These are phyloP conservation scores for Talaromyces sp. DNA, from an alignment of 2,329 filamentous ascomycete genomes.

Conservation along the genomic window DNA sequence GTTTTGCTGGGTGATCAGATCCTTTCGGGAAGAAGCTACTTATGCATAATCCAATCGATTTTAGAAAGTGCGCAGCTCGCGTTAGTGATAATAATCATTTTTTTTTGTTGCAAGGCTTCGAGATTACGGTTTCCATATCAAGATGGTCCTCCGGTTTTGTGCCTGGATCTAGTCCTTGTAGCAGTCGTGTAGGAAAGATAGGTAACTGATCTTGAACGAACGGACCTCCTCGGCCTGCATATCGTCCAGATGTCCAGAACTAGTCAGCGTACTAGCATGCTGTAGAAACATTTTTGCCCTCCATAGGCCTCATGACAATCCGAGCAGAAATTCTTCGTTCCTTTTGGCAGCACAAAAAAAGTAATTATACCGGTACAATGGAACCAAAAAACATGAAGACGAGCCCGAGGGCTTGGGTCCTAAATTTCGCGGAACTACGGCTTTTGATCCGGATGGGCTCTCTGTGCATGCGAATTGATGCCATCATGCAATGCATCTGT, in stretches of 20 bases:
- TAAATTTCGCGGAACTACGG: neutral
- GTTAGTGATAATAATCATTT: neutral
- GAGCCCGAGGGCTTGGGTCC: constrained; percentile 12
- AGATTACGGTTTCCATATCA: neutral
- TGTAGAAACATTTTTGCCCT: too few species aligned
- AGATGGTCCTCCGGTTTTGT: neutral
- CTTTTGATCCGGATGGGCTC: neutral
- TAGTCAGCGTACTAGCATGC: too few species aligned
- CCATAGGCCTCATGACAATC: too few species aligned
- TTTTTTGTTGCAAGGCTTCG: neutral
- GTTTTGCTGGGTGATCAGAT: neutral
- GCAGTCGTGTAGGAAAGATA: neutral
- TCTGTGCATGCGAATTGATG: neutral
- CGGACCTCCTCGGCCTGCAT: too few species aligned
- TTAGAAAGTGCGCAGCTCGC: neutral
- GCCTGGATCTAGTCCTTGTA: neutral
- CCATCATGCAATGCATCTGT: constrained; percentile 5
- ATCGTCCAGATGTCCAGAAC: too few species aligned
- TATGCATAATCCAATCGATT: neutral
- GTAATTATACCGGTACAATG: neutral
- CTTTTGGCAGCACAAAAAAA: neutral
- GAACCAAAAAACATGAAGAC: neutral
- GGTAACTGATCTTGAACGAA: neutral
- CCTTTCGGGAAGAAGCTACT: neutral
- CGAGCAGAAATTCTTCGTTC: neutral